Conservation (phyloP, 2,329 filamentous ascomycete genomes). For the Cladorrhinum sp. region DNA sequence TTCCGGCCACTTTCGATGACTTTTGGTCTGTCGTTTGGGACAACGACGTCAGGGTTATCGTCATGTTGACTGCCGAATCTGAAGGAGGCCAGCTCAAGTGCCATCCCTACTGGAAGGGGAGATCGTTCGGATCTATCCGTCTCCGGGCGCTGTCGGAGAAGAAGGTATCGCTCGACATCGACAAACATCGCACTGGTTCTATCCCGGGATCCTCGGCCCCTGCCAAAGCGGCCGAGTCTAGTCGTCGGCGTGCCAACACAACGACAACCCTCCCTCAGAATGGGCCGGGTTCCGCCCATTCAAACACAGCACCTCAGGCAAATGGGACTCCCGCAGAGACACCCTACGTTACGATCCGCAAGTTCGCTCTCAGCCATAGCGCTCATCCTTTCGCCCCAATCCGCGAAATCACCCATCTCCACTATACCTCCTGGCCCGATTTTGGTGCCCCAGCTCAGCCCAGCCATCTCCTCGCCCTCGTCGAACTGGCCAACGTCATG, state of each 20-base stretch:
- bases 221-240: slow-evolving; percentile 36
- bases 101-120: slow-evolving; percentile 85
- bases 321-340: slow-evolving; percentile 45
- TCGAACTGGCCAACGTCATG: slow-evolving; percentile 82
- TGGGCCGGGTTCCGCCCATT: slow-evolving; percentile 31
- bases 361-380: slow-evolving; percentile 78
- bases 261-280: slow-evolving; percentile 43
- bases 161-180: slow-evolving; percentile 72
- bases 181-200: slow-evolving; percentile 42
- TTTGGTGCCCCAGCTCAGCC: slow-evolving; percentile 91
- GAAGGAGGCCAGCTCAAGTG: slow-evolving; percentile 94
- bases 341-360: slow-evolving; percentile 78
- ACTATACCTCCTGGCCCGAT: slow-evolving; percentile 96
- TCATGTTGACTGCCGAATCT: slow-evolving; percentile 92
- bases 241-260: slow-evolving; percentile 54
- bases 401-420: slow-evolving; percentile 89
- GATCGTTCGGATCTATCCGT: slow-evolving; percentile 73
- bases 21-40: slow-evolving; percentile 99
- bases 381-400: slow-evolving; percentile 78
- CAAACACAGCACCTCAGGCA: slow-evolving; percentile 28
- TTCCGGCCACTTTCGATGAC: slow-evolving; percentile 92
- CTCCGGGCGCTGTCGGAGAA: slow-evolving; percentile 78
- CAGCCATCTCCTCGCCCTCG: slow-evolving; percentile 77
- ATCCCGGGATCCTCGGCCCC: slow-evolving; percentile 27
- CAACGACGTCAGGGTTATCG: slow-evolving; percentile 88